phyloP scores from a whole-genome alignment of 192 early-diverging fungal genomes.

The Linnemannia hyalina region DNA sequence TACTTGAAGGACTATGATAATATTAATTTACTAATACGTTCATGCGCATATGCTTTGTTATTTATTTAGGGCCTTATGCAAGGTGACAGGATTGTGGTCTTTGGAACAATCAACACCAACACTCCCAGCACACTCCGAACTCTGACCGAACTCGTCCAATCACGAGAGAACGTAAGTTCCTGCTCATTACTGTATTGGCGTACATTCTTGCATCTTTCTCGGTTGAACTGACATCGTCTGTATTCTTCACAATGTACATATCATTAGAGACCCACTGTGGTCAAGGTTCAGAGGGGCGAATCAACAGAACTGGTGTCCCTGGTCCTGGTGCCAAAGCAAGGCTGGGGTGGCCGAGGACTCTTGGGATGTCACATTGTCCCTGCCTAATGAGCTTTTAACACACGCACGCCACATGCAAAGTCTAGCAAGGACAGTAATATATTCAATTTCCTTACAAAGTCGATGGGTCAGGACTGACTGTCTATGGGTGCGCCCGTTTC shows the following conservation, averaged over 20 bases:
- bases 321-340: conserved; percentile 59
- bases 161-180: conserved; percentile 52
- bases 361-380: conserved; percentile 60
- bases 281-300: conserved; percentile 53
- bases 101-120: conserved; percentile 54
- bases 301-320: conserved; percentile 30
- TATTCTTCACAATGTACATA: not conserved
- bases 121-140: conserved; percentile 57
- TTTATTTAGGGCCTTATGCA: conserved; percentile 59
- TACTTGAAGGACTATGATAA: not conserved
- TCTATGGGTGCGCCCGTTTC: conserved; percentile 1
- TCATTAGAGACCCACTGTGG: conserved; percentile 53
- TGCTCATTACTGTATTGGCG: too few species aligned
- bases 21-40: not conserved
- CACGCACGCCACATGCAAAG: not conserved
- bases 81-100: conserved; percentile 60
- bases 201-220: too few species aligned
- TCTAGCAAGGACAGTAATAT: not conserved
- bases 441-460: not conserved
- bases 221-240: too few species aligned
- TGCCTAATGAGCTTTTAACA: not conserved
- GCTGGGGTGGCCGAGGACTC: conserved; percentile 67
- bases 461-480: not conserved
- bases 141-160: conserved; percentile 53
- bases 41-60: not conserved